Percentiles rank a stretch among this genome's conserved stretches.
Conservation (phyloP, 1,284 basidiomycete species). For the Sphagnurus paluster region DNA sequence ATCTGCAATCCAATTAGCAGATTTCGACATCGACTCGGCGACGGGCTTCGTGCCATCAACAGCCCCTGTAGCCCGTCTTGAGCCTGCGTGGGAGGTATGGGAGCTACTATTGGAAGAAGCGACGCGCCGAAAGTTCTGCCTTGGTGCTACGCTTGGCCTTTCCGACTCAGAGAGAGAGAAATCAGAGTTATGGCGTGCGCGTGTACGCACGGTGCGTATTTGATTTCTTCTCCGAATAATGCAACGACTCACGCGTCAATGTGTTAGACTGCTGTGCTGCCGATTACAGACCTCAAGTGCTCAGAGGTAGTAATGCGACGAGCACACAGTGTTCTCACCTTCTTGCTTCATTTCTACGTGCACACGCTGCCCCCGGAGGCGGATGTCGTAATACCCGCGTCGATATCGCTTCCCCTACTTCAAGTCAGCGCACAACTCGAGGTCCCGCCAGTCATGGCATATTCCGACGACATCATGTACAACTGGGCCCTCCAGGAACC, state of each 20-base stretch:
- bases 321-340: slow-evolving; percentile 82
- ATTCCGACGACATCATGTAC: slow-evolving; percentile 91
- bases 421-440: slow-evolving; percentile 78
- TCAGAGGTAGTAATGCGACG: slow-evolving; percentile 74
- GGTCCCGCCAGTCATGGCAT: slow-evolving; percentile 88
- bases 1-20: slow-evolving; percentile 28
- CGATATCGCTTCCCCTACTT: slow-evolving; percentile 78
- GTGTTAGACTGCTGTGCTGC: slow-evolving; percentile 49
- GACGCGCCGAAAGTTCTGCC: slow-evolving; percentile 48
- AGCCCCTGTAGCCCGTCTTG: slow-evolving; percentile 67
- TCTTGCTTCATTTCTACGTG: slow-evolving; percentile 86
- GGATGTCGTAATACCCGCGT: slow-evolving; percentile 62
- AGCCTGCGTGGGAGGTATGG: slow-evolving; percentile 67
- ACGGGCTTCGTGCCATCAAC: slow-evolving; percentile 93
- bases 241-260: no score
- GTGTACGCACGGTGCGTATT: slow-evolving; percentile 56
- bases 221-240: neutral
- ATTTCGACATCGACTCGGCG: slow-evolving; percentile 91
- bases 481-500: slow-evolving; percentile 67
- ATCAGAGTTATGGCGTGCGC: slow-evolving; percentile 63
- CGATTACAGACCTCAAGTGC: slow-evolving; percentile 46
- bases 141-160: slow-evolving; percentile 51
- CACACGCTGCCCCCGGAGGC: slow-evolving; percentile 63
- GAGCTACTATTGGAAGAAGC: slow-evolving; percentile 62
- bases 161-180: slow-evolving; percentile 42